Percentiles rank a stretch among this genome's conserved stretches.
These are phyloP conservation scores for Phytophthora boehmeriae DNA, from an alignment of 352 stramenopile genomes.

Conservation along the genomic window DNA sequence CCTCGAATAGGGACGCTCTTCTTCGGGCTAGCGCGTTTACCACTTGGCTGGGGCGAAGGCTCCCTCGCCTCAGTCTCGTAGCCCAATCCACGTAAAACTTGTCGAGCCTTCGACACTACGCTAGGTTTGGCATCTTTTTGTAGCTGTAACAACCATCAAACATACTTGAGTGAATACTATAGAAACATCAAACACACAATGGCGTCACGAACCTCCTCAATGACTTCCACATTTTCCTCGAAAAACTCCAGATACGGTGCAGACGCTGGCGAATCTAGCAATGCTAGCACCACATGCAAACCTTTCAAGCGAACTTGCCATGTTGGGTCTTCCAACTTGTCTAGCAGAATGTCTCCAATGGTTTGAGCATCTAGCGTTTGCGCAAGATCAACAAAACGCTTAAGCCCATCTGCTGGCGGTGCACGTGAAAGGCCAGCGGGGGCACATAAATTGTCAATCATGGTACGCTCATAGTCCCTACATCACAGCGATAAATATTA, in stretches of 20 bases:
- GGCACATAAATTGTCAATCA: slow-evolving; percentile 87
- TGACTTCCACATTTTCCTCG: slow-evolving; percentile 82
- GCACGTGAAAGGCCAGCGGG: slow-evolving; percentile 76
- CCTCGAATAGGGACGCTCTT: slow-evolving; percentile 21
- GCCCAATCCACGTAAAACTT: slow-evolving; percentile 72
- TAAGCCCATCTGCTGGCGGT: slow-evolving; percentile 75
- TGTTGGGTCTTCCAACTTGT: slow-evolving; percentile 85
- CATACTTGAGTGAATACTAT: neutral
- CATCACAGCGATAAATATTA: slow-evolving; percentile 5
- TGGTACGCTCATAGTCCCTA: slow-evolving; percentile 84
- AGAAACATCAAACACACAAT: neutral
- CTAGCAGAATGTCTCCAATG: slow-evolving; percentile 85
- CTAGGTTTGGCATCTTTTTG: slow-evolving; percentile 78
- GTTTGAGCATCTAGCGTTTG: slow-evolving; percentile 86
- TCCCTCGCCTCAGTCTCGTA: slow-evolving; percentile 54
- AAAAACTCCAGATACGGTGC: slow-evolving; percentile 81
- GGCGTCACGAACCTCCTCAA: slow-evolving; percentile 61
- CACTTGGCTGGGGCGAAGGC: slow-evolving; percentile 10
- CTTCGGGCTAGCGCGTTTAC: slow-evolving; percentile 23
- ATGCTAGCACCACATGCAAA: slow-evolving; percentile 77
- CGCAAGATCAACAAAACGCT: slow-evolving; percentile 86
- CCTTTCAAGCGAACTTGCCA: slow-evolving; percentile 87
- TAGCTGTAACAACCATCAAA: slow-evolving; percentile 36
- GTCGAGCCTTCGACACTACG: slow-evolving; percentile 75
- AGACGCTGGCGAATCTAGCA: slow-evolving; percentile 73